These are phyloP conservation scores for Penicillium vulpinum DNA, from an alignment of 2,329 filamentous ascomycete species.

Conservation along the genomic window DNA sequence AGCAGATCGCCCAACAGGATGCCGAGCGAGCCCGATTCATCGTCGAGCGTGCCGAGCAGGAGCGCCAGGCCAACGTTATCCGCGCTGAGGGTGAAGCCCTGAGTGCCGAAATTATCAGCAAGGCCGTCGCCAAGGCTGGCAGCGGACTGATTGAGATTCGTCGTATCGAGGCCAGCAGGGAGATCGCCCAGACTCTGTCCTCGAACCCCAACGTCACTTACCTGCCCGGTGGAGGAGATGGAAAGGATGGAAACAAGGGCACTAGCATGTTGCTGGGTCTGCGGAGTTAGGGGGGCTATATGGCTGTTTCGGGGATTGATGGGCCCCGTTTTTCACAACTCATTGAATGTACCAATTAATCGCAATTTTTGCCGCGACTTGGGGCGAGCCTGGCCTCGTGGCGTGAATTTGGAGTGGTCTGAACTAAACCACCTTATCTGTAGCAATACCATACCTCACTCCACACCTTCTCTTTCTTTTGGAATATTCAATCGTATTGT, in stretches of 20 bases:
- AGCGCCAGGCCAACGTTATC: slow-evolving; percentile 97
- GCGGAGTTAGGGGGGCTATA: slow-evolving; percentile 49
- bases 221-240: slow-evolving; percentile 72
- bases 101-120: slow-evolving; percentile 91
- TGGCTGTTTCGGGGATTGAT: slow-evolving; percentile 10
- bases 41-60: slow-evolving; percentile 97
- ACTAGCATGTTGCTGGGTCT: slow-evolving; percentile 68
- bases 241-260: slow-evolving; percentile 60
- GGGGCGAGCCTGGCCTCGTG: slow-evolving; percentile 31
- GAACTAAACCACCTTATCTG: slow-evolving; percentile 23
- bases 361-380: slow-evolving; percentile 24
- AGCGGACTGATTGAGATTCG: slow-evolving; percentile 94
- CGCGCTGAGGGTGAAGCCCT: slow-evolving; percentile 97
- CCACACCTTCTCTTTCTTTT: slow-evolving; percentile 11
- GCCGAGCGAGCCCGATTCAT: slow-evolving; percentile 97
- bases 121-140: slow-evolving; percentile 87
- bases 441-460: slow-evolving; percentile 32
- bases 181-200: slow-evolving; percentile 88
- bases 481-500: slow-evolving; percentile 6
- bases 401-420: slow-evolving; percentile 29
- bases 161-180: slow-evolving; percentile 93
- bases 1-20: slow-evolving; percentile 99
- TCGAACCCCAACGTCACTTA: slow-evolving; percentile 95
- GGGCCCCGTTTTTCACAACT: slow-evolving; percentile 12
- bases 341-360: slow-evolving; percentile 30